Percentiles rank a stretch among this genome's conserved stretches.
phyloP scores from a whole-genome alignment of 2,329 filamentous ascomycete genomes.

The Aaosphaeria arxii region DNA sequence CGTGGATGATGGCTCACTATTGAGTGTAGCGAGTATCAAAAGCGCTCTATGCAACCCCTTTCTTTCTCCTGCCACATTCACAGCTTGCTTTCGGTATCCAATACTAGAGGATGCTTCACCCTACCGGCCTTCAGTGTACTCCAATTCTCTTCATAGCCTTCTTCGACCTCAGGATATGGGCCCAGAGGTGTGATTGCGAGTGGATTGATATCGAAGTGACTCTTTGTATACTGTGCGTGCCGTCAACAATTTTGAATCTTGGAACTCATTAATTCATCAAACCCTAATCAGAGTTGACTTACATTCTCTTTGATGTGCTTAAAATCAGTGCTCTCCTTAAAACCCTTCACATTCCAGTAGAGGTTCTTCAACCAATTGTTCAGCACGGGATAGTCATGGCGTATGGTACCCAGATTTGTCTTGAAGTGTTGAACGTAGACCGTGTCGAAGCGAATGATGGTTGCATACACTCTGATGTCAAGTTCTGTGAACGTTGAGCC shows the following conservation, averaged over 20 bases:
- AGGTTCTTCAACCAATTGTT: conserved; percentile 60
- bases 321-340: conserved; percentile 61
- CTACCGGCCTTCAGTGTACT: conserved; percentile 47
- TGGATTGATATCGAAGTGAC: conserved; percentile 59
- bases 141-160: conserved; percentile 50
- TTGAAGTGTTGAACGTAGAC: conserved; percentile 67
- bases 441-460: conserved; percentile 58
- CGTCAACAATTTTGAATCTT: not conserved
- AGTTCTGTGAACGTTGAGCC: conserved; percentile 57
- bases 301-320: conserved; percentile 66
- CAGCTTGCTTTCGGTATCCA: conserved; percentile 19
- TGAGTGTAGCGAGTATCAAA: no score
- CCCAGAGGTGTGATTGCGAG: conserved; percentile 61
- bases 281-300: conserved; percentile 9
- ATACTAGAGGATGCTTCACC: conserved; percentile 41
- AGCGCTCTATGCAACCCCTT: no score
- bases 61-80: not conserved
- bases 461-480: conserved; percentile 57
- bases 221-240: conserved; percentile 53
- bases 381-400: conserved; percentile 59
- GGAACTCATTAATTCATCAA: not conserved
- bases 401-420: conserved; percentile 60
- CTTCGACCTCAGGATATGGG: conserved; percentile 58
- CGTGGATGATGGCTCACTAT: no score
- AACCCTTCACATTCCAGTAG: conserved; percentile 57